Evolutionary conservation across 257 asterid genomes (phyloP).

Genomic region (Cinchona pubescens): DNA sequence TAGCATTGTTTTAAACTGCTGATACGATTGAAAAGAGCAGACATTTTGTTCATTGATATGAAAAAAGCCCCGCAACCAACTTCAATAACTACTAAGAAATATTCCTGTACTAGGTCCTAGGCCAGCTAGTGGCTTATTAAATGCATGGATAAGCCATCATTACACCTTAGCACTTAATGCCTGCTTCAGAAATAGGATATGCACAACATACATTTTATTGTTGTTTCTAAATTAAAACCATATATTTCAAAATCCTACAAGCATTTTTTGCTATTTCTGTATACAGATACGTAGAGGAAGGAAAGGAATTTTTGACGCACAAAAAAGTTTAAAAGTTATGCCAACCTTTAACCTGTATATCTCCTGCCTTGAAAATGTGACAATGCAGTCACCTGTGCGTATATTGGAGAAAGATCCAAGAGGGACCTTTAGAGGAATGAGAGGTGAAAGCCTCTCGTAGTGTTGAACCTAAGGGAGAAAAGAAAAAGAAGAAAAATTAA

Average conservation of each 20-base stretch:
- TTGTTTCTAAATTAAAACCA: background rate
- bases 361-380: conserved; percentile 75
- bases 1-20: no score
- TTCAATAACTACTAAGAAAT: background rate
- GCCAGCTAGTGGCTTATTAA: background rate
- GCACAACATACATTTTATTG: background rate
- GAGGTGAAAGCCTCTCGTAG: conserved; percentile 97
- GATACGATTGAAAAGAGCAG: background rate
- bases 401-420: conserved; percentile 72
- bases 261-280: background rate
- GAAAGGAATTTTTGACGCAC: background rate
- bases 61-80: background rate
- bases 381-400: conserved; percentile 85
- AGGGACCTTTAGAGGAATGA: conserved; percentile 65
- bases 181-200: background rate
- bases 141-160: background rate
- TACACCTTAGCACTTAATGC: background rate
- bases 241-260: background rate
- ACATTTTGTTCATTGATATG: background rate
- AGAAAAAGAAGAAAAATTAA: background rate
- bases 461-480: conserved; percentile 58
- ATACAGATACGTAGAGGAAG: background rate
- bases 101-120: background rate
- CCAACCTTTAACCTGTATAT: conserved; percentile 78
- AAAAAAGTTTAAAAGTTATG: background rate